Conservation (phyloP, 2,329 filamentous ascomycete genomes). For the Pyrenochaeta sp. region DNA sequence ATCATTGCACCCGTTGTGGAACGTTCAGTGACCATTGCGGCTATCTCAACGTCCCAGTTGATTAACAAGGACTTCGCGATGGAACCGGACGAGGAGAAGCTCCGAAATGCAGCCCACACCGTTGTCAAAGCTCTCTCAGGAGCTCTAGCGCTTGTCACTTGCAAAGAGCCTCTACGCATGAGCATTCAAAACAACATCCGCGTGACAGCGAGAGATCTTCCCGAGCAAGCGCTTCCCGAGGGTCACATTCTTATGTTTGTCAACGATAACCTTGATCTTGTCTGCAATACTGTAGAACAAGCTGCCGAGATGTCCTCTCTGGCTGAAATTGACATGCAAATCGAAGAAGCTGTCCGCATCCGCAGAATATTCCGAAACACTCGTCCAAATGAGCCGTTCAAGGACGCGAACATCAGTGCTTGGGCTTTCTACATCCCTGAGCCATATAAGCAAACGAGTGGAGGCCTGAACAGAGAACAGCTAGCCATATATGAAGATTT, state of each 20-base stretch:
- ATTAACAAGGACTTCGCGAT: constrained; percentile 96
- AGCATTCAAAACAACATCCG: constrained; percentile 98
- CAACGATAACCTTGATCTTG: constrained; percentile 93
- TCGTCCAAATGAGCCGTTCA: constrained; percentile 82
- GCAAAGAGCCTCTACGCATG: constrained; percentile 93
- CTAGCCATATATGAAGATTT: constrained; percentile 98
- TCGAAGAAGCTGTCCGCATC: constrained; percentile 79
- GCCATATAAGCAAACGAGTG: constrained; percentile 85
- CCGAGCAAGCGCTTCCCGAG: constrained; percentile 80
- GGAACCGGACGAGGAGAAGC: constrained; percentile 85
- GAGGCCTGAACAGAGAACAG: constrained; percentile 87
- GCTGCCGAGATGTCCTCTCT: constrained; percentile 93
- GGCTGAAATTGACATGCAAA: constrained; percentile 92
- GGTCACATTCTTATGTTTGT: constrained; percentile 98
- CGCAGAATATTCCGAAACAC: constrained; percentile 78
- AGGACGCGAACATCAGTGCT: constrained; percentile 80
- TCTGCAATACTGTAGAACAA: constrained; percentile 93
- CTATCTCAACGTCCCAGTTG: constrained; percentile 94
- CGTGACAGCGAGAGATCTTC: constrained; percentile 72
- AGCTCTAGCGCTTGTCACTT: constrained; percentile 94
- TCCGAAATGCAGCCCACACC: constrained; percentile 85
- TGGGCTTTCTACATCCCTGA: constrained; percentile 95
- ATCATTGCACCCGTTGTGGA: constrained; percentile 98
- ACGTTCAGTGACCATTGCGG: constrained; percentile 95
- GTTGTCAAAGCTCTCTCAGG: constrained; percentile 96